These are phyloP conservation scores for Podospora appendiculata DNA, from an alignment of 495 filamentous ascomycete species.

Conservation along the genomic window DNA sequence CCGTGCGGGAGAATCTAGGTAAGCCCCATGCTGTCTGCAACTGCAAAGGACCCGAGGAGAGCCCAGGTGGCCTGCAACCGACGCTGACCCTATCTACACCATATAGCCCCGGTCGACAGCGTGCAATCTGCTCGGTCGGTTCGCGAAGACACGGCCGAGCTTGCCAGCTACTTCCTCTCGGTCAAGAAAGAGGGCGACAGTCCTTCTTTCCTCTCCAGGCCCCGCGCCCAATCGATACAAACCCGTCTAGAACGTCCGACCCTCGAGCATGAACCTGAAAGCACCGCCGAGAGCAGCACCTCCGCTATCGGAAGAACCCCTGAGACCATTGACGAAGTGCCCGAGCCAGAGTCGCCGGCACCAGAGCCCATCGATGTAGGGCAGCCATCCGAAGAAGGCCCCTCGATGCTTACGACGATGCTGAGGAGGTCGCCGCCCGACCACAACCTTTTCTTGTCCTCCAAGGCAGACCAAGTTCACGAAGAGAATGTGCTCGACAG, in stretches of 20 bases:
- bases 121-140: slow-evolving; percentile 69
- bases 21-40: slow-evolving; percentile 12
- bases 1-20: slow-evolving; percentile 59
- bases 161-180: slow-evolving; percentile 79
- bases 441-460: slow-evolving; percentile 5
- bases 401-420: slow-evolving; percentile 58
- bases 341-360: slow-evolving; percentile 57
- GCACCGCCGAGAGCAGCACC: background rate
- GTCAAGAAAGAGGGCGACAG: slow-evolving; percentile 40
- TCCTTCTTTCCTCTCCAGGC: slow-evolving; percentile 31
- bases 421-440: slow-evolving; percentile 47
- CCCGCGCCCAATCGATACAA: slow-evolving; percentile 25
- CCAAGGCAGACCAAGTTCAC: slow-evolving; percentile 6
- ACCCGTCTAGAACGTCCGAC: slow-evolving; percentile 7
- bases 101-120: slow-evolving; percentile 47
- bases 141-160: slow-evolving; percentile 83
- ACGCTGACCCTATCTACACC: background rate
- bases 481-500: slow-evolving; percentile 16
- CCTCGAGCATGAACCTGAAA: slow-evolving; percentile 9
- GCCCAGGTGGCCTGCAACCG: background rate
- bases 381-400: slow-evolving; percentile 29
- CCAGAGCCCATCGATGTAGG: slow-evolving; percentile 27
- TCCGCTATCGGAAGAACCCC: slow-evolving; percentile 9
- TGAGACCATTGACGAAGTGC: slow-evolving; percentile 50
- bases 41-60: background rate